These are phyloP conservation scores for Dalbergia cochinchinensis DNA, from an alignment of 306 rosid species.

Conservation along the genomic window DNA sequence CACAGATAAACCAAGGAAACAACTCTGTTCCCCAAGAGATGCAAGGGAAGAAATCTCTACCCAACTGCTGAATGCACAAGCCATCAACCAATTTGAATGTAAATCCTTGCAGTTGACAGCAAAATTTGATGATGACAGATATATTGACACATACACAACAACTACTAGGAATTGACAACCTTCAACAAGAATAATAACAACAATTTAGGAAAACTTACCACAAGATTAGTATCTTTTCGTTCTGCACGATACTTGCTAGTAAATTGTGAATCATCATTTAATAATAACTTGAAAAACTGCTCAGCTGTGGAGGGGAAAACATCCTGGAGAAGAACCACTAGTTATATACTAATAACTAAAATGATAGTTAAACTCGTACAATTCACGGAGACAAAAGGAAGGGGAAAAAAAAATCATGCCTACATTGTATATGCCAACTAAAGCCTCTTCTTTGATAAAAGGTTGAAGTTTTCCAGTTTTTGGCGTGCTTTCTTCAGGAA, in stretches of 20 bases:
- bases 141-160: neutral
- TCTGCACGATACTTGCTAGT: conserved; percentile 70
- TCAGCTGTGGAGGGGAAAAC: conserved; percentile 84
- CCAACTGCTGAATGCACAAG: neutral
- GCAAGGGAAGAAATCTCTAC: neutral
- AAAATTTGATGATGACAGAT: neutral
- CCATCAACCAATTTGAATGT: neutral
- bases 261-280: conserved; percentile 74
- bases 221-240: conserved; percentile 87
- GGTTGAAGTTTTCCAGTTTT: conserved; percentile 68
- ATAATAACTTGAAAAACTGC: conserved; percentile 71
- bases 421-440: conserved; percentile 80
- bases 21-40: conserved; percentile 3
- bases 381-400: conserved; percentile 26
- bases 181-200: conserved; percentile 29
- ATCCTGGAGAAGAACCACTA: conserved; percentile 66
- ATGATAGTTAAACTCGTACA: conserved; percentile 12
- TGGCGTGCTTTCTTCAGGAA: conserved; percentile 62
- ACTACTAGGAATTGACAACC: conserved; percentile 19
- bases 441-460: conserved; percentile 81
- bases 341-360: conserved; percentile 44
- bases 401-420: conserved; percentile 27
- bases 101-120: neutral
- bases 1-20: neutral
- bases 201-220: conserved; percentile 70